These are phyloP conservation scores for Adansonia digitata DNA, from an alignment of 345 rosid genomes.

Conservation along the genomic window DNA sequence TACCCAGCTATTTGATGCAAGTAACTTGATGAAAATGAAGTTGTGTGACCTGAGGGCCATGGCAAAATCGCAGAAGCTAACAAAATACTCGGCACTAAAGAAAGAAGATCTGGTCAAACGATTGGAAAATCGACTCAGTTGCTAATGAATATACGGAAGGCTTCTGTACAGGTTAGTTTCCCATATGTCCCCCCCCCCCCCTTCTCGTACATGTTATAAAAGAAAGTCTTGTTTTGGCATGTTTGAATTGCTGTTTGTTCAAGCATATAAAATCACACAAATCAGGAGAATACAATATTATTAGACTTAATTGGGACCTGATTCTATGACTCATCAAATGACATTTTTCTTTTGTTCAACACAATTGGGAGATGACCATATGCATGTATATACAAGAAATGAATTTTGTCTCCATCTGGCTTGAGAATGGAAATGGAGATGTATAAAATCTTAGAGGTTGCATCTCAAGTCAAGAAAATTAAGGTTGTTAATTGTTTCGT, in stretches of 20 bases:
- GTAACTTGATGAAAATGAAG: slow-evolving; percentile 38
- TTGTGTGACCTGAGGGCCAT: slow-evolving; percentile 44
- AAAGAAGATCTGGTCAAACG: slow-evolving; percentile 43
- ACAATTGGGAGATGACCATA: background rate
- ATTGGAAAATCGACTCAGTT: slow-evolving; percentile 24
- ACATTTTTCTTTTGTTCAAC: background rate
- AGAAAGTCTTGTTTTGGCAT: background rate
- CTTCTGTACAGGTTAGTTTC: slow-evolving; percentile 20
- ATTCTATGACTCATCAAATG: background rate
- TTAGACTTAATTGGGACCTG: too few species aligned
- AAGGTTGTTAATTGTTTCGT: too few species aligned
- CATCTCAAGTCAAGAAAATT: too few species aligned
- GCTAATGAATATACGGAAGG: slow-evolving; percentile 11
- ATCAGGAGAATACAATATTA: too few species aligned
- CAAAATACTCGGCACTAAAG: slow-evolving; percentile 38
- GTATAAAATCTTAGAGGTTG: too few species aligned
- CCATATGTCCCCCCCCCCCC: background rate
- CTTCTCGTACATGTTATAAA: slow-evolving; percentile 4
- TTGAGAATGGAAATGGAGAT: too few species aligned
- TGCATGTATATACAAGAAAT: too few species aligned
- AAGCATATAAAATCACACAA: too few species aligned
- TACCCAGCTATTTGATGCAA: slow-evolving; percentile 10
- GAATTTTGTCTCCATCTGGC: too few species aligned
- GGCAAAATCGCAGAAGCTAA: slow-evolving; percentile 44
- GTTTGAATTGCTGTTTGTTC: background rate